These are phyloP conservation scores for Melampsora americana DNA, from an alignment of 1,284 basidiomycete species.

Conservation along the genomic window DNA sequence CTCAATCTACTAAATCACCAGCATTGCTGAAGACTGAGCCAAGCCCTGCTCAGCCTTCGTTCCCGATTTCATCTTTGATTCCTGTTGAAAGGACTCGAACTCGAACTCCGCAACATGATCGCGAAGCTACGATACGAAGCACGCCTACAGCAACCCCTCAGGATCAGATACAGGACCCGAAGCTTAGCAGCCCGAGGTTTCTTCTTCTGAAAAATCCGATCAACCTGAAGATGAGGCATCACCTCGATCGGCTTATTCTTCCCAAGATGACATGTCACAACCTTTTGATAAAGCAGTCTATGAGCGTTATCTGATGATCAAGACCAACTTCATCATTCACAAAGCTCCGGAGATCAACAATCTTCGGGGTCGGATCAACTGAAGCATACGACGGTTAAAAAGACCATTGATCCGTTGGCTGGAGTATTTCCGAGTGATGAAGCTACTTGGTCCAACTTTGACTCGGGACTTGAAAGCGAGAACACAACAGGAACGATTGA, in stretches of 20 bases:
- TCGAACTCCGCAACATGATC: neutral
- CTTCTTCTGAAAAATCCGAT: neutral
- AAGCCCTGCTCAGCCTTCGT: too few species aligned
- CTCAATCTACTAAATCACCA: too few species aligned
- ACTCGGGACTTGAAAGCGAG: too few species aligned
- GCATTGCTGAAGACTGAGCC: too few species aligned
- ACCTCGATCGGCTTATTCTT: neutral
- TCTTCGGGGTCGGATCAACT: neutral
- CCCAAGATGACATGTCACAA: neutral
- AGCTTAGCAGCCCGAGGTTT: neutral
- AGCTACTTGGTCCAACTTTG: neutral
- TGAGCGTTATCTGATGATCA: neutral
- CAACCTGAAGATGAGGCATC: neutral
- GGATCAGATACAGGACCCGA: neutral
- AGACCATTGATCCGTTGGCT: neutral
- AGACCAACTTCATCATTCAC: neutral
- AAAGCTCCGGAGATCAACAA: neutral
- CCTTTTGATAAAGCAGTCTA: neutral
- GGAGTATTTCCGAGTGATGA: conserved; percentile 3
- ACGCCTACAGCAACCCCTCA: neutral
- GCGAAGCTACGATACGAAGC: neutral
- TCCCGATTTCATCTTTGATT: too few species aligned
- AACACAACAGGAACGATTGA: too few species aligned
- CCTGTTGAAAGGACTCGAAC: too few species aligned
- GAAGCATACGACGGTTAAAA: neutral